phyloP scores from a whole-genome alignment of 495 filamentous ascomycete genomes.

The Entonaema liquescens region DNA sequence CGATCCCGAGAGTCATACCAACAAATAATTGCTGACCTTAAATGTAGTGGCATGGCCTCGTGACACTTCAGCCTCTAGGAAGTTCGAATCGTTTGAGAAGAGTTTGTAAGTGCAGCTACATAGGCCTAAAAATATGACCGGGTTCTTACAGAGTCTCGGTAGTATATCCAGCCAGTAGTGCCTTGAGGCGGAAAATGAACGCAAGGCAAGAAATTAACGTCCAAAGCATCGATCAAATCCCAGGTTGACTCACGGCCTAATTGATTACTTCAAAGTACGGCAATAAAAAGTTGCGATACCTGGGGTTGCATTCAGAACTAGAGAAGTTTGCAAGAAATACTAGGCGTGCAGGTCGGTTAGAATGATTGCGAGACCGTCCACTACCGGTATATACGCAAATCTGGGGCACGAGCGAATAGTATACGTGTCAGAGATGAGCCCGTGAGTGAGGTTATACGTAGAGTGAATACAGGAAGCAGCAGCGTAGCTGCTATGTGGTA shows the following conservation, averaged over 20 bases:
- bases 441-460: no score
- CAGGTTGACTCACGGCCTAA: slow-evolving; percentile 15
- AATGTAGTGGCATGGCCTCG: slow-evolving; percentile 52
- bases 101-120: slow-evolving; percentile 34
- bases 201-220: slow-evolving; percentile 44
- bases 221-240: slow-evolving; percentile 45
- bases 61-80: slow-evolving; percentile 54
- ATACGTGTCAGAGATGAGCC: no score
- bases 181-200: slow-evolving; percentile 48
- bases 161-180: slow-evolving; percentile 50
- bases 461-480: no score
- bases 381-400: slow-evolving; percentile 15
- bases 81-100: slow-evolving; percentile 55
- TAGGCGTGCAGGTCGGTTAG: not conserved
- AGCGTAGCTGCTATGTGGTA: no score
- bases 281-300: not conserved
- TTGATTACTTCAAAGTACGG: not conserved
- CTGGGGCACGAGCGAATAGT: not conserved
- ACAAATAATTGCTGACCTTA: not conserved
- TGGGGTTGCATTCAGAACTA: not conserved
- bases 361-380: slow-evolving; percentile 8
- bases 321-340: not conserved
- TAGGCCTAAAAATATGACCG: not conserved
- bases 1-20: not conserved
- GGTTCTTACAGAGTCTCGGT: not conserved